Base-by-base conservation (phyloP, 805 yeast genomes). In the Pichia cephalocereana region DNA sequence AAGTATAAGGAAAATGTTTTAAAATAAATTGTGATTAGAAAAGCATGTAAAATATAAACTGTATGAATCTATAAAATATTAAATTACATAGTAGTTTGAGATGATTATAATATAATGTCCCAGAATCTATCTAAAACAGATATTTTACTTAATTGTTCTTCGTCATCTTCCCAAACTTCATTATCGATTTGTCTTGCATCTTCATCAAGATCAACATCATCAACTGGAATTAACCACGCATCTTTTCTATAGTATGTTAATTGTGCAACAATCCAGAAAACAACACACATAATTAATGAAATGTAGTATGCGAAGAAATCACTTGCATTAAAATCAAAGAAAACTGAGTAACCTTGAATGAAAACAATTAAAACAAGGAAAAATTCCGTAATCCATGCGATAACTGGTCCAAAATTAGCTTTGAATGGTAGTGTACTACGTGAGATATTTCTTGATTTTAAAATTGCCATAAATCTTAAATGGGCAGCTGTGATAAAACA, bases 381-480 rank as follows among this genome's bases (percentile, higher is more conserved):
- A 46, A 71, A 65, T 5, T 77, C 65, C 3, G 87, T 77, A 57
- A 83, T 82, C 65, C 78, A 80, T 1, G 91, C 86, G 51, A 70
- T 65, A 53, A 62, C 75, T 3, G 95, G 93, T 80, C 82, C 83
- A 47, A 73, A 71, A 17, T 59, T 61, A 9, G 93, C 90, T 63
- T 82, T 83, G 71, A 74, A 87, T 10, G 95, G 93, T 49, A 86
- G 70, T 12, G 75, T 72, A 56, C 81, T 80, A 59, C 95, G 70
- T 27, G 82, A 70, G 47, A 84, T 80, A 45, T 81, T 80, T 62
- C 88, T 77, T 26, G 69, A 62, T 56, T 74, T 76, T 57, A 86
- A 67, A 34, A 83, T 81, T 39, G 70, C 64, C 82, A 83, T 83
- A 66, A 83, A 84, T 62, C 90, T 71, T 49, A 84, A 66, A 64